Base-by-base conservation (phyloP, 2,329 filamentous ascomycete species). In the Fusarium pseudocircinatum region DNA sequence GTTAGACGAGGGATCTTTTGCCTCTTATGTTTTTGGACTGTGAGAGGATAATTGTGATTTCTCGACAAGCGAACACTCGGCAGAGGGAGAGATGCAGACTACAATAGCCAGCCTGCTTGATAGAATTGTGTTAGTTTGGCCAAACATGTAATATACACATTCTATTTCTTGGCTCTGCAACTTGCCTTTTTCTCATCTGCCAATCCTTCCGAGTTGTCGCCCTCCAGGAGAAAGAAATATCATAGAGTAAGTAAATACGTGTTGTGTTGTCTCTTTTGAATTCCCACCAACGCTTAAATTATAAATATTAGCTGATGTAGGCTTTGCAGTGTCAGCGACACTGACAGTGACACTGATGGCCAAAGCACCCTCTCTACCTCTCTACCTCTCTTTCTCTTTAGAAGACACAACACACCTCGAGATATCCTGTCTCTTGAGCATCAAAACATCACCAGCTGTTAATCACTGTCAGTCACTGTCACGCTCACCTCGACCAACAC, bases 161-260 rank as follows among this genome's bases (percentile, higher is more conserved):
- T 12, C 14, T 46, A 4, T 53, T 14, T 43, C 46, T 71, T 71
- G 63, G 57, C 69, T 44, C 52, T 56, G 34, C 43, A 40, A 63
- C 37, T 56, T 60, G 43, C 54, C 53, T 69, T 50, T 50, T 40
- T 32, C 20, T n/a, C 44, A 34, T 18, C 46, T 10, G 26, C 54
- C n/a, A 56, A 52, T 60, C 42, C 58, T 26, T 14, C 44, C 18
- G 14, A 30, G 22, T 56, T 43, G 9, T 53, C 30, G 22, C 44
- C 40, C 43, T 67, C 44, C 42, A 39, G 7, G 16, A 15, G 30
- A 5, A 22, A 5, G 26, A 5, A 16, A 22, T 24, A 22, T 28
- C 43, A 30, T 14, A 61, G 30, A 61, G 34, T 28, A 37, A 67
- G 26, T 39, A 13, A 7, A 20, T 28, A 2, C 28, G 20, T 39